These are phyloP conservation scores for Bullera alba DNA, from an alignment of 768 basidiomycete genomes.

Conservation along the genomic window DNA sequence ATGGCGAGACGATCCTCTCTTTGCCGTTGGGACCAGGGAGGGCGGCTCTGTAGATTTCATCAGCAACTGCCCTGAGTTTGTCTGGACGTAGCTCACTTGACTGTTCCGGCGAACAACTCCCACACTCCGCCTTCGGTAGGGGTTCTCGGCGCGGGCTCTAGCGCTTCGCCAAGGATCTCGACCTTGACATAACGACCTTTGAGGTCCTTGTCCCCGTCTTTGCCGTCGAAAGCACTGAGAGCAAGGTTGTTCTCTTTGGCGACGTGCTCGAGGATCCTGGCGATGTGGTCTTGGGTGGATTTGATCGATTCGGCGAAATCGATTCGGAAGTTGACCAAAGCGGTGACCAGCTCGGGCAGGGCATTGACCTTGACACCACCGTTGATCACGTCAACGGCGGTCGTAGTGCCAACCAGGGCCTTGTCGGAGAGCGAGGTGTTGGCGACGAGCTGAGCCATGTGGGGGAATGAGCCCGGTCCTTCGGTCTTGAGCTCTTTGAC, in stretches of 20 bases:
- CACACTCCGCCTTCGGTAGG: slow-evolving; percentile 33
- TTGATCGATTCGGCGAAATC: slow-evolving; percentile 37
- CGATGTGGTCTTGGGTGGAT: slow-evolving; percentile 25
- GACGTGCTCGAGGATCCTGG: slow-evolving; percentile 13
- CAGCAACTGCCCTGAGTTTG: background rate
- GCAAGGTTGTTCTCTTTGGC: slow-evolving; percentile 24
- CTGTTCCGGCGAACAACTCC: slow-evolving; percentile 42
- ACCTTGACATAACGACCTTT: slow-evolving; percentile 23
- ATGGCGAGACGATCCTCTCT: slow-evolving; percentile 35
- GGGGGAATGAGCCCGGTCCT: slow-evolving; percentile 19
- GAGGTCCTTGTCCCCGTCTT: slow-evolving; percentile 6
- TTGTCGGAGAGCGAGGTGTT: slow-evolving; percentile 4
- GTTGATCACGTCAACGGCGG: slow-evolving; percentile 40
- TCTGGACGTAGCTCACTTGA: slow-evolving; percentile 27
- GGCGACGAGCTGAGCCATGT: slow-evolving; percentile 23
- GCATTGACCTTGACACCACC: slow-evolving; percentile 43
- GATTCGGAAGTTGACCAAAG: slow-evolving; percentile 40
- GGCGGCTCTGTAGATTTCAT: slow-evolving; percentile 11
- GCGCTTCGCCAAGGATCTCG: slow-evolving; percentile 29
- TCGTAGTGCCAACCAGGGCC: slow-evolving; percentile 37
- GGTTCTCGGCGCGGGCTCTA: slow-evolving; percentile 39
- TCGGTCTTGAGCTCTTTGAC: slow-evolving; percentile 21
- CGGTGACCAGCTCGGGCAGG: slow-evolving; percentile 35
- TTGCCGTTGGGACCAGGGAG: slow-evolving; percentile 28
- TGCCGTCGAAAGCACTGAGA: slow-evolving; percentile 15